Evolutionary conservation across 164 flowering plant genomes (phyloP).

Genomic region (Vitis rotundifolia): DNA sequence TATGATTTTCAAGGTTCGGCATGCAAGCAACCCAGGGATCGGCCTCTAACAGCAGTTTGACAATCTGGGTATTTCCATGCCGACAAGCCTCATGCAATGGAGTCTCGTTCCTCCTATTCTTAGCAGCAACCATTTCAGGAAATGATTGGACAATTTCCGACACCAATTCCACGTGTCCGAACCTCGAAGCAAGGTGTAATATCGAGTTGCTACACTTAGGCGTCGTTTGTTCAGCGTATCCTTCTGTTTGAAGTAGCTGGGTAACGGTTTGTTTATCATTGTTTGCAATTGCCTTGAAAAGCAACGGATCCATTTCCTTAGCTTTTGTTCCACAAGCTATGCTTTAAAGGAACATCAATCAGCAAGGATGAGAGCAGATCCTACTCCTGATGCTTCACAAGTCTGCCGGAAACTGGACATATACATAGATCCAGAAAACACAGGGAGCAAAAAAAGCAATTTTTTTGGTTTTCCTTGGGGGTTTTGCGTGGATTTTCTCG

Average conservation of each 20-base stretch:
- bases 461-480: too few relatives aligned
- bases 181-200: conserved; percentile 24
- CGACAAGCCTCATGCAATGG: conserved; percentile 15
- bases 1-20: conserved; percentile 7
- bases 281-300: conserved; percentile 5
- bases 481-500: too few relatives aligned
- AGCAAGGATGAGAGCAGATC: too few relatives aligned
- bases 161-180: conserved; percentile 5
- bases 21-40: conserved; percentile 3
- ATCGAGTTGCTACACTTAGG: conserved; percentile 4
- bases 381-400: too few relatives aligned
- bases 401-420: too few relatives aligned
- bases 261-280: conserved; percentile 7
- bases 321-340: too few relatives aligned
- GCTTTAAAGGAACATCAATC: too few relatives aligned
- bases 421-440: too few relatives aligned
- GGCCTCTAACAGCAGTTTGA: conserved; percentile 2
- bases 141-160: not conserved
- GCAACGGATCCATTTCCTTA: conserved; percentile 20
- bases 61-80: not conserved
- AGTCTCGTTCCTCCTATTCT: conserved; percentile 1
- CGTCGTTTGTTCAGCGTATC: conserved; percentile 9
- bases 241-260: conserved; percentile 4
- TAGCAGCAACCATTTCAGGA: not conserved
- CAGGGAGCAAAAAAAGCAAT: too few relatives aligned